These are phyloP conservation scores for Haplosporangium gracile DNA, from an alignment of 192 early-diverging fungal species.

Conservation along the genomic window DNA sequence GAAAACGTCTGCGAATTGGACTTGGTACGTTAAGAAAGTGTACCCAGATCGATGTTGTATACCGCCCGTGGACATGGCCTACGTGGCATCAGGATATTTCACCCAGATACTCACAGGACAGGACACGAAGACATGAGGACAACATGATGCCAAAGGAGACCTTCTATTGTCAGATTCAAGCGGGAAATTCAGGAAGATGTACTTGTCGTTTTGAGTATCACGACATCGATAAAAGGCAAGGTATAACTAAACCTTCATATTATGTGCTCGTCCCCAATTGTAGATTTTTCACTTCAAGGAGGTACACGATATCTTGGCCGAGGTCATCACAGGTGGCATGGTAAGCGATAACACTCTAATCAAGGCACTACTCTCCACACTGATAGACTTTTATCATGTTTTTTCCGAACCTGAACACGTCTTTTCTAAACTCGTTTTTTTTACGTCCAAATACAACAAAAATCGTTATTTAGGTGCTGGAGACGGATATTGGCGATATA, in stretches of 20 bases:
- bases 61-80: not conserved
- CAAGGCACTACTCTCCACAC: no score
- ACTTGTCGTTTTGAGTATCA: no score
- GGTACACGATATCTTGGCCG: conserved; percentile 85
- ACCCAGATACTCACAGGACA: not conserved
- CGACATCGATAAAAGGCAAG: not conserved
- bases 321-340: conserved; percentile 93
- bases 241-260: not conserved
- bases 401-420: no score
- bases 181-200: no score
- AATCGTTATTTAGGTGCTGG: conserved; percentile 65
- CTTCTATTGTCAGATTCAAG: not conserved
- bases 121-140: not conserved
- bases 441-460: not conserved
- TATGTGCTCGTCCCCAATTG: not conserved
- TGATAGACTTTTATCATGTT: no score
- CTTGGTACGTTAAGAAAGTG: conserved; percentile 66
- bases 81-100: not conserved
- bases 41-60: not conserved
- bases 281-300: conserved; percentile 95
- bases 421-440: not conserved
- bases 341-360: conserved; percentile 52
- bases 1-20: conserved; percentile 98
- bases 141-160: not conserved
- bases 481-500: conserved; percentile 85